Base-by-base conservation (phyloP, 2,329 filamentous ascomycete species). In the Pyrenochaeta sp. region DNA sequence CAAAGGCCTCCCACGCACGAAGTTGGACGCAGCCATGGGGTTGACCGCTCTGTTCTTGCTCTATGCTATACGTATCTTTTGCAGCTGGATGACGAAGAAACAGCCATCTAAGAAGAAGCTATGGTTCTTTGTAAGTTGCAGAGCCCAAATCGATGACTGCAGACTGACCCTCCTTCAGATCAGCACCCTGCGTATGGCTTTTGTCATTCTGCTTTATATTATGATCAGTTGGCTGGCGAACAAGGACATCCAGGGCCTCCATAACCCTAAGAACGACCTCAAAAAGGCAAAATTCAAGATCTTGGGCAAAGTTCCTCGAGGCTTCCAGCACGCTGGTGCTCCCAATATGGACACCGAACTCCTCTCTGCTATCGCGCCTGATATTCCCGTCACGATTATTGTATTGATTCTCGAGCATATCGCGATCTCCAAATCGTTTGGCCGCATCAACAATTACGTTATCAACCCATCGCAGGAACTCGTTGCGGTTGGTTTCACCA, bases 351-450 rank as follows among this genome's bases (percentile, higher is more conserved):
- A 90, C 64, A 78, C 77, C 0, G 77, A 83, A 0, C 86, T 97
- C 50, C 85, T 97, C 72, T 83, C 81, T 1, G 80, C 86, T 0
- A 92, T 96, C 71, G 83, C 85, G 0, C 82, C 83, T 43, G 85
- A 97, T 63, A 82, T 98, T 3, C 95, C 95, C 0, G 91, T 91
- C 7, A 90, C 91, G 0, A 89, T 97, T 51, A 96, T 98, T 65
- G 93, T 99, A n/a, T 84, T 98, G 56, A 84, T 98, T 36, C 96
- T 98, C 60, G 95, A 98, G 78, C 94, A 98, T 75, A 97, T 98
- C 69, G 93, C 94, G 47, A 97, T 98, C 62, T 92, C 93, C 19
- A 99, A 98, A 77, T 97, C 94, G 0, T 98, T 99, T 67, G 95
- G 95, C 9, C 87, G 94, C 58, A 87, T 97, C 69, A 98, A 97